Conservation (phyloP, 176 grass and related monocot species). For the Eleusine coracana region DNA sequence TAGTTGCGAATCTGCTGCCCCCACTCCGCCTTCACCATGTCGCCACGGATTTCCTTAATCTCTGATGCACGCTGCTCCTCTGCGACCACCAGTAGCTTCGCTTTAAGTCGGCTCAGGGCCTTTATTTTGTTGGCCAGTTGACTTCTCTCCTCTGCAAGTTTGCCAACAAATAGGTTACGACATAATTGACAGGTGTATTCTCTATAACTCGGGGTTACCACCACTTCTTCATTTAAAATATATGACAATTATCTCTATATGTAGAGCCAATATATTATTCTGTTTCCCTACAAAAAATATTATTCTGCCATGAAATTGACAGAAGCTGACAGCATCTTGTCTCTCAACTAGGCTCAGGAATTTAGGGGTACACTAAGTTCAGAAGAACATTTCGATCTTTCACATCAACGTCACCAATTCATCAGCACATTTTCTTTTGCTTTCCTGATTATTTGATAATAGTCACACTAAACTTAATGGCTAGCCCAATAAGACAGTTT, state of each 20-base stretch:
- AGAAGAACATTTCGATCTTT: background rate
- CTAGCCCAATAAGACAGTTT: background rate
- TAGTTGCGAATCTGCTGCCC: conserved; percentile 99
- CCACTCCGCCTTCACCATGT: conserved; percentile 94
- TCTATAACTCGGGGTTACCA: background rate
- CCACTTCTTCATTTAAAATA: conserved; percentile 4
- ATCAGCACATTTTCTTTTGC: background rate
- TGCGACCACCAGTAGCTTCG: conserved; percentile 82
- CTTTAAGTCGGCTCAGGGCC: conserved; percentile 83
- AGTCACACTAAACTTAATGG: background rate
- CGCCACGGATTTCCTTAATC: conserved; percentile 92
- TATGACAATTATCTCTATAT: background rate
- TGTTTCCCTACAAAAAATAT: background rate
- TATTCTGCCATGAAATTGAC: background rate
- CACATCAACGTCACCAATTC: background rate
- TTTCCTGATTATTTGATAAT: background rate
- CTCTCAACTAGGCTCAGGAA: background rate
- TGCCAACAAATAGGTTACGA: background rate
- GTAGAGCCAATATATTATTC: conserved; percentile 2
- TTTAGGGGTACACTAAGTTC: background rate
- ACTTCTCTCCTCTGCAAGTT: conserved; percentile 84
- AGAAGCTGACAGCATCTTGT: background rate
- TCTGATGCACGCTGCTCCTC: conserved; percentile 92
- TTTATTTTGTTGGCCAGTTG: conserved; percentile 93
- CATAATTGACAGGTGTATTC: conserved; percentile 35